Base-by-base conservation (phyloP, 1,139 yeast genomes). In the Hyphopichia buzzinii region DNA sequence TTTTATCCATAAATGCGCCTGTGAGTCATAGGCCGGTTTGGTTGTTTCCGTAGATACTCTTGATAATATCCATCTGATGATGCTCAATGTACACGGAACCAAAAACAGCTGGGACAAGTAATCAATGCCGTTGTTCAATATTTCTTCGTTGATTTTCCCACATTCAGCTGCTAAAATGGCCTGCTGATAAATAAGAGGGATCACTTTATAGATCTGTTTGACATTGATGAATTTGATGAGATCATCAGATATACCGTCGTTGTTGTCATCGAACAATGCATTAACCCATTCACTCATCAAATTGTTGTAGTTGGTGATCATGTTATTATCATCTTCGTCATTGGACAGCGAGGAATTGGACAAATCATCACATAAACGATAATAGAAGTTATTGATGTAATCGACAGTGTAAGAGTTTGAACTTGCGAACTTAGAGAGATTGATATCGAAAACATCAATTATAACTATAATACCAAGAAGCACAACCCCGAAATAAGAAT, bases 241-340 rank as follows among this genome's bases (percentile, higher is more conserved):
- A 25, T 84, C 90, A 56, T 90, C 97, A 0, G 95, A 81, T 29
- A 90, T 77, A 2, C 96, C 96, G 37, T 89, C 94, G 30, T 87
- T 78, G 33, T 57, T 54, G 39, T 67, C 74, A 41, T 87, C 90
- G 59, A 86, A 89, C 32, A 90, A 59, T 2, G 94, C 92, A 29
- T 75, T 67, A 30, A 86, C 74, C 97, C 97, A 90, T 29, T 79
- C 84, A 33, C 77, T 78, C 23, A 86, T 59, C 10, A 83, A 66
- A 27, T 68, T 77, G 33, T 69, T 64, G 46, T 64, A 69, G 41
- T 68, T 68, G 19, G 53, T 43, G 3, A 62, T 51, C 12, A 67
- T 64, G 4, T 59, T 59, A 10, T 43, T 43, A 29, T 65, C 70
- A 36, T 65, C 69, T 16, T 57, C 63, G 16, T 44, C 46, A 13